Conservation (phyloP, 2,329 filamentous ascomycete species). For the Magnaporthiopsis rhizophila region DNA sequence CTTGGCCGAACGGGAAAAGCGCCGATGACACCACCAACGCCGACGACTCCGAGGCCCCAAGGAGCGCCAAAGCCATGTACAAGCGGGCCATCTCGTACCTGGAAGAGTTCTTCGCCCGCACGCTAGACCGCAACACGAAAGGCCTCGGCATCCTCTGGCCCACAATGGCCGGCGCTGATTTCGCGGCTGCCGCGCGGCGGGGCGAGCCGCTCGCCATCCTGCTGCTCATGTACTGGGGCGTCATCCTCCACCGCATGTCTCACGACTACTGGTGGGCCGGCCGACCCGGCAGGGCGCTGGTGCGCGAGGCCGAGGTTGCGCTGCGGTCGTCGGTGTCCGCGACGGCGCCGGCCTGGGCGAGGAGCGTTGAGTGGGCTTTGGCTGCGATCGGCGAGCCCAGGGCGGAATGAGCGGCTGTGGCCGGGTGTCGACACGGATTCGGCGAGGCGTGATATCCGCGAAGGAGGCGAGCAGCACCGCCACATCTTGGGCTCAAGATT, state of each 20-base stretch:
- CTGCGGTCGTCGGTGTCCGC: background rate
- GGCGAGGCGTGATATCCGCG: too few species aligned
- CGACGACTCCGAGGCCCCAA: background rate
- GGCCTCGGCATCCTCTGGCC: background rate
- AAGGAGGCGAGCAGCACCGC: too few species aligned
- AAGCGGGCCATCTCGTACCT: background rate
- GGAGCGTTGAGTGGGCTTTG: background rate
- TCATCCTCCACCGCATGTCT: background rate
- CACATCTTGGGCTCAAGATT: too few species aligned
- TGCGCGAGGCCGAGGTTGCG: background rate
- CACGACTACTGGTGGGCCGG: conserved; percentile 1
- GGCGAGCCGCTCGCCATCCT: background rate
- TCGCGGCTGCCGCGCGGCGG: background rate
- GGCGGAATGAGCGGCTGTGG: background rate
- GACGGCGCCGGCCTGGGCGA: background rate
- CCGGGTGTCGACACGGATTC: too few species aligned
- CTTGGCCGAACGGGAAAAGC: too few species aligned
- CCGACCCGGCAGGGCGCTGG: background rate
- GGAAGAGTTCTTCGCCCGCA: background rate
- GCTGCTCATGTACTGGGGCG: conserved; percentile 3
- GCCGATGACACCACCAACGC: background rate
- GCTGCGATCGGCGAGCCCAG: background rate
- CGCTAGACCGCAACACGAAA: background rate
- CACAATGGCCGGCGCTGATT: background rate
- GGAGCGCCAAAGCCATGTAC: background rate